Base-by-base conservation (phyloP, 768 basidiomycete species). In the Pleurotus salmoneostramineus region DNA sequence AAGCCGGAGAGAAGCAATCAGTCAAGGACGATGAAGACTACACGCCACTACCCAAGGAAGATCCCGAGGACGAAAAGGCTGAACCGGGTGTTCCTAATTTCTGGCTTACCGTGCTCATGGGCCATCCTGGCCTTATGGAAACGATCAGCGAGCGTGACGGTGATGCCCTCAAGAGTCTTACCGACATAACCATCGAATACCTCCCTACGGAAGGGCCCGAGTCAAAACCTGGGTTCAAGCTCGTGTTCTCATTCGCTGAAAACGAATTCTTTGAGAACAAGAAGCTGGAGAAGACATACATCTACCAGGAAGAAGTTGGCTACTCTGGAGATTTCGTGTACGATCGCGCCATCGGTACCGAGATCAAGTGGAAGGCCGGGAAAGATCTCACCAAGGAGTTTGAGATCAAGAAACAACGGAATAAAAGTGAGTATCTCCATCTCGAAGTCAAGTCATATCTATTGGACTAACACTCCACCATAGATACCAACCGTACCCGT, bases 321-420 rank as follows among this genome's bases (percentile, higher is more conserved):
- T 97, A 98, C 73, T 83, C 87, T 46, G 96, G 96, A 66, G 96
- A 98, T 77, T 97, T 96, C 68, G 86, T 96, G 50, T 99, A 96
- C 73, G 94, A 97, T 78, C 88, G 85, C 60, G 93, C 96, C 48
- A 85, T 92, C 67, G 96, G 96, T n/a, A 89, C 89, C 46, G 82
- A 88, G 67, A 95, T 99, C 76, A 85, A 88, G 72, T 99, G 96
- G 96, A 96, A 96, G 77, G 95, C 93, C 72, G 95, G 96, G 65
- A 95, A 97, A 77, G 93, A 99, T 74, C 80, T 99, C 58, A 99
- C 96, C 52, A 93, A 94, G 77, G 91, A 92, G 76, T 91, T 93
- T 65, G 96, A 98, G 78, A 95, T 98, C 72, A 97, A 96, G 83
- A 98, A 97, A 80, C 96, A 98, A 76, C 81, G 96, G 67, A 99